Percentiles rank a stretch among this genome's conserved stretches.
These are phyloP conservation scores for Endogone sp. DNA, from an alignment of 192 early-diverging fungal species.

Conservation along the genomic window DNA sequence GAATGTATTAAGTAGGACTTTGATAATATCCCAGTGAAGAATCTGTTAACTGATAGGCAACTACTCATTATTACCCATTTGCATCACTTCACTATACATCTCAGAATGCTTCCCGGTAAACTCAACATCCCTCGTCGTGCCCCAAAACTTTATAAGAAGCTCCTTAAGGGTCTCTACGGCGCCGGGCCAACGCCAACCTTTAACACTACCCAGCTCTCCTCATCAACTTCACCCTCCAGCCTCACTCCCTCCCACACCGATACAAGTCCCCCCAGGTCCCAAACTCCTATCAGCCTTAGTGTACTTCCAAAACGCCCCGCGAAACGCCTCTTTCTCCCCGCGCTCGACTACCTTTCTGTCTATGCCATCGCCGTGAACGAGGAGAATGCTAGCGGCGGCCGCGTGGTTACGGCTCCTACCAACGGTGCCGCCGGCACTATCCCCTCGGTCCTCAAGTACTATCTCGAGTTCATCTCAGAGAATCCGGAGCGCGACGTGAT, in stretches of 20 bases:
- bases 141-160: constrained; percentile 80
- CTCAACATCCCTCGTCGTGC: constrained; percentile 82
- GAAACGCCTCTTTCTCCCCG: constrained; percentile 66
- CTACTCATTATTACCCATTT: no score
- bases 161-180: constrained; percentile 73
- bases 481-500: constrained; percentile 81
- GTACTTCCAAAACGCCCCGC: constrained; percentile 38
- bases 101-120: constrained; percentile 69
- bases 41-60: no score
- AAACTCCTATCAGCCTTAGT: constrained; percentile 17
- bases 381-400: constrained; percentile 78
- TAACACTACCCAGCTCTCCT: constrained; percentile 15
- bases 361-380: constrained; percentile 98
- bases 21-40: no score
- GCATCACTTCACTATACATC: constrained; percentile 22
- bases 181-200: constrained; percentile 17
- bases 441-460: constrained; percentile 92
- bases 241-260: constrained; percentile 8
- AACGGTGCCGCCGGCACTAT: constrained; percentile 95
- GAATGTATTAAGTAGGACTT: no score
- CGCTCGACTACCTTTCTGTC: constrained; percentile 86
- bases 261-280: background rate
- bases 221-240: constrained; percentile 13
- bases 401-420: constrained; percentile 92
- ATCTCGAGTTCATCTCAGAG: constrained; percentile 91